A percentile compares a stretch with the other conserved stretches of the same genome.
Conservation (phyloP, 2,329 filamentous ascomycete species). For the Botrytis galanthina region DNA sequence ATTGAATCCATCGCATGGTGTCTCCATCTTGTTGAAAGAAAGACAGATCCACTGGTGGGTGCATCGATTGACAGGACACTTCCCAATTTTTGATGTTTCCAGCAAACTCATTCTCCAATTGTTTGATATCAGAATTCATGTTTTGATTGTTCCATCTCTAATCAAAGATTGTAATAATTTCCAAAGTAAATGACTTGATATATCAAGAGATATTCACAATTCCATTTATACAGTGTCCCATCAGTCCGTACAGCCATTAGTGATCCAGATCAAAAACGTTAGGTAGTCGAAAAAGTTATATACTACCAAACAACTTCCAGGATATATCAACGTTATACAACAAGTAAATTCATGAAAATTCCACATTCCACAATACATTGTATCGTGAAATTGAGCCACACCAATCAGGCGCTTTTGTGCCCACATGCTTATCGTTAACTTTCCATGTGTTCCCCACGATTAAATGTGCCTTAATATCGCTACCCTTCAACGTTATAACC, state of each 20-base stretch:
- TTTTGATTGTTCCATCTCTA: too few species aligned
- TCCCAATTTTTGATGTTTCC: too few species aligned
- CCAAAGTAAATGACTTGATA: too few species aligned
- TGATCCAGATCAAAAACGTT: too few species aligned
- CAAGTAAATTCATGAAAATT: background rate
- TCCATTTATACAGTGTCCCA: too few species aligned
- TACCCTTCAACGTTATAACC: constrained; percentile 1
- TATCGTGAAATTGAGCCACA: background rate
- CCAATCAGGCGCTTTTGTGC: background rate
- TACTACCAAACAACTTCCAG: background rate
- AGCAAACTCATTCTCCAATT: too few species aligned
- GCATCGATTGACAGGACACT: too few species aligned
- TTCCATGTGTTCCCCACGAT: constrained; percentile 4
- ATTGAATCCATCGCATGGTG: background rate
- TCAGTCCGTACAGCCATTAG: too few species aligned
- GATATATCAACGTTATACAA: background rate
- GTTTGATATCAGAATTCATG: too few species aligned
- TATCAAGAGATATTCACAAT: too few species aligned
- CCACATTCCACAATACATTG: constrained; percentile 7
- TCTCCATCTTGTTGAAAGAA: background rate
- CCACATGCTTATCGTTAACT: background rate
- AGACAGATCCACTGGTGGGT: background rate
- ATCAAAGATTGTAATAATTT: too few species aligned
- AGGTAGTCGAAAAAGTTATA: background rate
- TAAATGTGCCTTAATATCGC: constrained; percentile 4